Evolutionary conservation across 1,284 basidiomycete genomes (phyloP).

Genomic region (Stygiomarasmius scandens): DNA sequence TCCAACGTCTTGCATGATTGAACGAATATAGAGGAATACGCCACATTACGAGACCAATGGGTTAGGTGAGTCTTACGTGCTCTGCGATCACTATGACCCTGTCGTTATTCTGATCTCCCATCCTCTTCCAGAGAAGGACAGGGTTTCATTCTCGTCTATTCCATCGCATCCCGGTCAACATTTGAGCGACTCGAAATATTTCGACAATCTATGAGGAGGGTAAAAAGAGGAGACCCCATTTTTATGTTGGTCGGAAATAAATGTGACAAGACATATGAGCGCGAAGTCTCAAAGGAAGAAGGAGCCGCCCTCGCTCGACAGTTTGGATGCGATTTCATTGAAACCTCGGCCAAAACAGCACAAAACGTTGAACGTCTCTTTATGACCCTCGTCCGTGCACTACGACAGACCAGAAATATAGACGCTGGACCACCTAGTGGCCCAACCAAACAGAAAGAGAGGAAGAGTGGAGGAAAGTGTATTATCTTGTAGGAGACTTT

Average conservation of each 20-base stretch:
- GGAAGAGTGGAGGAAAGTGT: constrained; percentile 60
- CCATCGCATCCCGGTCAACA: constrained; percentile 92
- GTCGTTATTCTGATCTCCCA: constrained; percentile 10
- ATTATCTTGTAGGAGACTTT: constrained; percentile 76
- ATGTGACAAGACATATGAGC: constrained; percentile 82
- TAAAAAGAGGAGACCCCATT: constrained; percentile 86
- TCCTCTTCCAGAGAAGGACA: constrained; percentile 82
- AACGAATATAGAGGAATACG: constrained; percentile 81
- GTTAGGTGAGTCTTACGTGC: constrained; percentile 70
- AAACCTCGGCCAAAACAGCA: constrained; percentile 95
- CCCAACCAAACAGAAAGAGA: constrained; percentile 34
- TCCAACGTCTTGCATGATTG: neutral
- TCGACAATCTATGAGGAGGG: constrained; percentile 91
- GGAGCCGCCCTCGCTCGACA: constrained; percentile 83
- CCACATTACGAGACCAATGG: constrained; percentile 98
- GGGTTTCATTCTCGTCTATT: constrained; percentile 98
- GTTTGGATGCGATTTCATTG: constrained; percentile 94
- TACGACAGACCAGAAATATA: constrained; percentile 69
- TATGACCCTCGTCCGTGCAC: constrained; percentile 86
- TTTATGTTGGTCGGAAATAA: constrained; percentile 95
- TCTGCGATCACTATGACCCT: constrained; percentile 6
- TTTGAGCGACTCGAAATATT: constrained; percentile 96
- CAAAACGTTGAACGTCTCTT: constrained; percentile 96
- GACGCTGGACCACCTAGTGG: constrained; percentile 38
- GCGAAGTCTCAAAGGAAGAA: constrained; percentile 89